Conservation (phyloP, 108 stramenopile species). For the Phaeodactylum tricornutum region DNA sequence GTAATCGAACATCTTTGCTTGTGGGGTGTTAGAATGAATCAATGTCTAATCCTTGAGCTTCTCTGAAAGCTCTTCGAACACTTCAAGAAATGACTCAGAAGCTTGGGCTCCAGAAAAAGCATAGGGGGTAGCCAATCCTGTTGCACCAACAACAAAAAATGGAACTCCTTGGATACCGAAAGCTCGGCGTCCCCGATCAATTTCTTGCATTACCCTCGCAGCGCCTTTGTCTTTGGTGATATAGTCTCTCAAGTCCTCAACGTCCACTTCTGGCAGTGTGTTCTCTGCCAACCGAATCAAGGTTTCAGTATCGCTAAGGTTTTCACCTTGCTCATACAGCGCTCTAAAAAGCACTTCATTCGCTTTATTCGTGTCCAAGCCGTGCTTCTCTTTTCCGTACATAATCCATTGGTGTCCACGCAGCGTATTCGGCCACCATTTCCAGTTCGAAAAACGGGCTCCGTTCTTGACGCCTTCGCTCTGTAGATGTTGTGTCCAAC, state of each 20-base stretch:
- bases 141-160: conserved; percentile 34
- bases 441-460: conserved; percentile 58
- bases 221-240: conserved; percentile 32
- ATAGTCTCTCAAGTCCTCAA: conserved; percentile 19
- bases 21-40: no score
- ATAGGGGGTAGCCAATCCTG: conserved; percentile 24
- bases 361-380: conserved; percentile 31
- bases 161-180: conserved; percentile 56
- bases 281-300: conserved; percentile 23
- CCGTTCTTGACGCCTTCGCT: conserved; percentile 47
- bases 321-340: conserved; percentile 54
- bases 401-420: conserved; percentile 56
- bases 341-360: conserved; percentile 54
- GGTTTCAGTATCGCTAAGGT: conserved; percentile 38
- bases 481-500: no score
- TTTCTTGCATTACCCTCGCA: conserved; percentile 32
- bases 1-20: no score
- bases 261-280: conserved; percentile 17
- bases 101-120: conserved; percentile 60
- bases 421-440: conserved; percentile 69
- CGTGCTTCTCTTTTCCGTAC: conserved; percentile 43
- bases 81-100: conserved; percentile 36
- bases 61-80: conserved; percentile 39
- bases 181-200: conserved; percentile 29
- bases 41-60: not conserved